phyloP scores from a whole-genome alignment of 2,329 filamentous ascomycete genomes.

The Nakataea oryzae region DNA sequence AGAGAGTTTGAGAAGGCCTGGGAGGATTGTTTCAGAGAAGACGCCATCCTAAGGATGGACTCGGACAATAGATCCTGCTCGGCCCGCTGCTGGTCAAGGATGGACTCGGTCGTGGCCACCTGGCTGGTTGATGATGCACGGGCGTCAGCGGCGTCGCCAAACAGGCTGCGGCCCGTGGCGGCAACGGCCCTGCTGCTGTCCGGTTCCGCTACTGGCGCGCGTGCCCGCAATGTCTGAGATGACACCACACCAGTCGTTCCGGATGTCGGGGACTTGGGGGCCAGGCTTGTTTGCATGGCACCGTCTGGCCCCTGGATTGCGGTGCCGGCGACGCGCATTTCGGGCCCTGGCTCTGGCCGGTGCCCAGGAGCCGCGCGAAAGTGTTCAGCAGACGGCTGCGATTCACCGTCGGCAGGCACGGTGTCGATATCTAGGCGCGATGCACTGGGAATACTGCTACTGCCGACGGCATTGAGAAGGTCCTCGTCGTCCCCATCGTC shows the following conservation, averaged over 20 bases:
- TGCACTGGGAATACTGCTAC: neutral
- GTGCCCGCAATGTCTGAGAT: constrained; percentile 22
- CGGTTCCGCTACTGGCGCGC: constrained; percentile 6
- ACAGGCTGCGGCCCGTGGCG: constrained; percentile 6
- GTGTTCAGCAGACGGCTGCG: neutral
- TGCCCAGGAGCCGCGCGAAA: neutral
- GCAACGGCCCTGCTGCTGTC: constrained; percentile 5
- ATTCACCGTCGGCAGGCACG: neutral
- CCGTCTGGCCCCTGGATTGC: neutral
- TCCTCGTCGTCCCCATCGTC: constrained; percentile 44
- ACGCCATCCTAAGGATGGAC: constrained; percentile 72
- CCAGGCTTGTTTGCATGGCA: too few species aligned
- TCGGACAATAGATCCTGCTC: constrained; percentile 78
- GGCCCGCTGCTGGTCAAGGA: constrained; percentile 64
- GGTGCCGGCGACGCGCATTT: neutral
- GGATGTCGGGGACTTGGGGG: neutral
- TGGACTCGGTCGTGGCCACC: constrained; percentile 50
- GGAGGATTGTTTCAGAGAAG: constrained; percentile 65
- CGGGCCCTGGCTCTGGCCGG: neutral
- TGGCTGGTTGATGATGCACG: constrained; percentile 29
- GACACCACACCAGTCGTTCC: constrained; percentile 13
- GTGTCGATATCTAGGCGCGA: constrained; percentile 15
- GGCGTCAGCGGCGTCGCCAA: constrained; percentile 11
- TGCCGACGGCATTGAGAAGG: constrained; percentile 16
- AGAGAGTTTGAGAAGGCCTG: constrained; percentile 61